These are phyloP conservation scores for Arthroderma uncinatum DNA, from an alignment of 2,329 filamentous ascomycete genomes.

Conservation along the genomic window DNA sequence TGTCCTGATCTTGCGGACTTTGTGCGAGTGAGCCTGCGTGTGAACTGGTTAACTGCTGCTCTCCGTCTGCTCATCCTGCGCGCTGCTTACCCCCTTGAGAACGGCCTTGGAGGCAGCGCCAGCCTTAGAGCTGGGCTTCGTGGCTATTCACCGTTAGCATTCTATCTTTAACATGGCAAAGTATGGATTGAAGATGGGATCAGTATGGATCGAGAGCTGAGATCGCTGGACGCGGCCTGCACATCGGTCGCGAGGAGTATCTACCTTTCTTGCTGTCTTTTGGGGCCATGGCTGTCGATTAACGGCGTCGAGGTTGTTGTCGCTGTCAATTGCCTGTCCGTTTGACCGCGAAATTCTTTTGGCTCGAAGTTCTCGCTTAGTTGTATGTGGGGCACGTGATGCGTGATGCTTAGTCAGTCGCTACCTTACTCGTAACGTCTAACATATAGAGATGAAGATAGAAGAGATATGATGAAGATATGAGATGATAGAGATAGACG, in stretches of 20 bases:
- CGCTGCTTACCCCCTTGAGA: conserved; percentile 72
- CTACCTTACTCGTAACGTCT: background rate
- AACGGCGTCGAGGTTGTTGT: conserved; percentile 32
- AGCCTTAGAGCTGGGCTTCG: conserved; percentile 64
- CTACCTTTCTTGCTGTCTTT: conserved; percentile 40
- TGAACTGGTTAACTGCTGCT: background rate
- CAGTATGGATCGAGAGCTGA: too few species aligned
- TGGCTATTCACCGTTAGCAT: conserved; percentile 3
- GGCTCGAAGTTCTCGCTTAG: conserved; percentile 7
- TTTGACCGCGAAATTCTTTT: conserved; percentile 4
- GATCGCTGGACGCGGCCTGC: too few species aligned
- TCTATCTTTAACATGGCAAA: background rate
- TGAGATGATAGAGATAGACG: background rate
- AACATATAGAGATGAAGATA: background rate
- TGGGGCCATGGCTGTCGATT: conserved; percentile 39
- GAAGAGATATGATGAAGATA: background rate
- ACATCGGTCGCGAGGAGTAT: conserved; percentile 10
- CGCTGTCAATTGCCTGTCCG: too few species aligned
- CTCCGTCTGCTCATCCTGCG: background rate
- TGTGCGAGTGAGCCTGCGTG: conserved; percentile 59
- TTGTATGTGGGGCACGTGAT: background rate
- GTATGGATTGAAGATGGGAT: too few species aligned
- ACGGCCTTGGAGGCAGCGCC: conserved; percentile 89
- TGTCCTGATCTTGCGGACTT: conserved; percentile 83
- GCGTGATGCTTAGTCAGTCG: background rate